A percentile compares a stretch with the other conserved stretches of the same genome.
phyloP scores from a whole-genome alignment of 1,284 basidiomycete species.

The Stereum hirsutum region DNA sequence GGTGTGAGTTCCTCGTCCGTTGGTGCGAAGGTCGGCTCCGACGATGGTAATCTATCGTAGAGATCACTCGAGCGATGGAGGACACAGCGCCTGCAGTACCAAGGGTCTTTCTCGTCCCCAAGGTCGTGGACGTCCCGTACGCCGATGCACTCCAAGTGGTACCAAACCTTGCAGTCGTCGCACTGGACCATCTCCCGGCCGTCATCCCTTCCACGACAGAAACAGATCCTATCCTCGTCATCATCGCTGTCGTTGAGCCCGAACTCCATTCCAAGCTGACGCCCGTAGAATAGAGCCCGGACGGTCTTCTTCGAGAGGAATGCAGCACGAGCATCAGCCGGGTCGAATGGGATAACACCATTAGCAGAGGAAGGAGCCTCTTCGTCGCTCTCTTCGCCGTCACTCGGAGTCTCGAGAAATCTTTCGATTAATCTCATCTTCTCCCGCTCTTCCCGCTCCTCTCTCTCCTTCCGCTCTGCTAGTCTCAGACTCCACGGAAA shows the following conservation, averaged over 20 bases:
- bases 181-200: slow-evolving; percentile 69
- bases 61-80: slow-evolving; percentile 5
- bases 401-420: slow-evolving; percentile 51
- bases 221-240: slow-evolving; percentile 45
- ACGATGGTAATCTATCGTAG: slow-evolving; percentile 8
- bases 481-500: slow-evolving; percentile 65
- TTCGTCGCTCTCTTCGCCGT: slow-evolving; percentile 40
- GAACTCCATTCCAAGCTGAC: slow-evolving; percentile 12
- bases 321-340: slow-evolving; percentile 63
- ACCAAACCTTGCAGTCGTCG: slow-evolving; percentile 68
- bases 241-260: slow-evolving; percentile 13
- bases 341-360: slow-evolving; percentile 45
- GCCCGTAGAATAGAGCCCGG: slow-evolving; percentile 43
- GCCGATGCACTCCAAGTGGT: slow-evolving; percentile 67
- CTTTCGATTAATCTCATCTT: slow-evolving; percentile 47
- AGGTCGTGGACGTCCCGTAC: slow-evolving; percentile 50
- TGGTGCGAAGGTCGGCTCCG: slow-evolving; percentile 56
- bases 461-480: slow-evolving; percentile 40
- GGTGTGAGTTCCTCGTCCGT: slow-evolving; percentile 37
- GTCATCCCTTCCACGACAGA: slow-evolving; percentile 58
- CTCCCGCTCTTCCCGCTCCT: slow-evolving; percentile 46
- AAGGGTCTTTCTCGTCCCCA: slow-evolving; percentile 66
- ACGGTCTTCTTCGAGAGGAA: slow-evolving; percentile 61
- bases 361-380: slow-evolving; percentile 18
- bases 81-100: slow-evolving; percentile 57